These are phyloP conservation scores for Penicillium lividum DNA, from an alignment of 495 filamentous ascomycete genomes.

Conservation along the genomic window DNA sequence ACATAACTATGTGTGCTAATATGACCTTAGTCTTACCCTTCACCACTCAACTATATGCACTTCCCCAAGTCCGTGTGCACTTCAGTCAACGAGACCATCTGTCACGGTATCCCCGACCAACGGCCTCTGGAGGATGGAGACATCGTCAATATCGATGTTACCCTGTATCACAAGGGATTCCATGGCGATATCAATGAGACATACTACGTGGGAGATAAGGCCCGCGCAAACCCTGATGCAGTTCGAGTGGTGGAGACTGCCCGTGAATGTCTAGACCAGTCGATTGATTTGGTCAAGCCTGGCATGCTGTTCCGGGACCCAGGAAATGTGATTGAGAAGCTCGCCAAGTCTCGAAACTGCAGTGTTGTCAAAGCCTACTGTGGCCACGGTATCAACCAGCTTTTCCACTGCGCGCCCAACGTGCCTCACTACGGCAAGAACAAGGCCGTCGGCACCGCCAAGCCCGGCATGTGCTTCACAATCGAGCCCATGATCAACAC, in stretches of 20 bases:
- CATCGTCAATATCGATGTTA: slow-evolving; percentile 88
- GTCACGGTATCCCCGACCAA: slow-evolving; percentile 87
- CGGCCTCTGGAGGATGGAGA: slow-evolving; percentile 78
- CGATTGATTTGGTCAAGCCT: slow-evolving; percentile 83
- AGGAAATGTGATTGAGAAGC: slow-evolving; percentile 82
- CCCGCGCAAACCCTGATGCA: slow-evolving; percentile 70
- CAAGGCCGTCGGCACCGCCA: slow-evolving; percentile 84
- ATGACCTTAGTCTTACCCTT: slow-evolving; percentile 83
- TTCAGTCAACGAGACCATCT: slow-evolving; percentile 94
- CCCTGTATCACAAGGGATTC: slow-evolving; percentile 82
- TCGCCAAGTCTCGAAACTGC: slow-evolving; percentile 74
- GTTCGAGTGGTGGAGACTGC: slow-evolving; percentile 85
- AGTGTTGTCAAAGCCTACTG: slow-evolving; percentile 88
- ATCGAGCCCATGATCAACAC: slow-evolving; percentile 92
- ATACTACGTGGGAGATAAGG: slow-evolving; percentile 82
- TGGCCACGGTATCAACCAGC: slow-evolving; percentile 81
- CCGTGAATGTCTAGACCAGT: slow-evolving; percentile 77
- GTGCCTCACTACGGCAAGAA: slow-evolving; percentile 89
- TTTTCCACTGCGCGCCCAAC: slow-evolving; percentile 84
- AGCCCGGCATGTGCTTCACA: slow-evolving; percentile 89
- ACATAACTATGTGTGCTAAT: not conserved
- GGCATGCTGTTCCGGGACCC: slow-evolving; percentile 84
- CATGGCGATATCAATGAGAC: slow-evolving; percentile 92
- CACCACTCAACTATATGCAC: slow-evolving; percentile 90
- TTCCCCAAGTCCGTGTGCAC: slow-evolving; percentile 99